These are phyloP conservation scores for Gloeopeniophorella convolvens DNA, from an alignment of 768 basidiomycete species.

Conservation along the genomic window DNA sequence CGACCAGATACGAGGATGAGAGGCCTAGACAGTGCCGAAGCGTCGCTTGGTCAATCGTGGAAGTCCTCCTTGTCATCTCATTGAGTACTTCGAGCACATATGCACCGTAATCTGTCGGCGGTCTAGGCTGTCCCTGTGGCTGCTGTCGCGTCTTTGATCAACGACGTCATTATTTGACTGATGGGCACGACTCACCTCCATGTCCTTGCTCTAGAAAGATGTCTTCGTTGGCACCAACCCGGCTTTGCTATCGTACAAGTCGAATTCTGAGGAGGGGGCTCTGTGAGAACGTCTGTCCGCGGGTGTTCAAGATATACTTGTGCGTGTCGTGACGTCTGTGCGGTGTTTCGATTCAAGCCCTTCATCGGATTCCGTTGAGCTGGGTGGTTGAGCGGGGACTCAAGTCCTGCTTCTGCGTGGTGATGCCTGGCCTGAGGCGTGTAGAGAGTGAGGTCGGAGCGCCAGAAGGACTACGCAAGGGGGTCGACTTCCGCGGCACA, in stretches of 20 bases:
- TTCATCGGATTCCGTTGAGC: constrained; percentile 14
- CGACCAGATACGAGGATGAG: constrained; percentile 72
- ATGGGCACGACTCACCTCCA: constrained; percentile 11
- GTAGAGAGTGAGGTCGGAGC: constrained; percentile 1
- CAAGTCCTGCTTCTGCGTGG: constrained; percentile 4
- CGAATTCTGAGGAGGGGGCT: constrained; percentile 7
- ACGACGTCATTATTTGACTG: neutral
- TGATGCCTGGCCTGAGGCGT: neutral
- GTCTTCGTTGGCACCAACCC: neutral
- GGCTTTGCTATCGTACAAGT: constrained; percentile 3
- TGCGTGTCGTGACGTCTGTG: constrained; percentile 13
- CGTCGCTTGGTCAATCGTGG: constrained; percentile 51
- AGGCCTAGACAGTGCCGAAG: constrained; percentile 62
- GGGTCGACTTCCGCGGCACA: too few species aligned
- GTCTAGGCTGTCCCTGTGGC: constrained; percentile 8
- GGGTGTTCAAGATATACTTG: constrained; percentile 12
- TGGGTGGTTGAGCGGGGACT: constrained; percentile 6
- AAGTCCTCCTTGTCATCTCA: constrained; percentile 40
- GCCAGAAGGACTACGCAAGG: neutral
- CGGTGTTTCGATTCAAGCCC: constrained; percentile 19
- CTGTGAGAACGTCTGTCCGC: constrained; percentile 22
- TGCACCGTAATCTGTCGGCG: constrained; percentile 52
- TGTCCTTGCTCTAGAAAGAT: neutral
- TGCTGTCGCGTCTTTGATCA: neutral
- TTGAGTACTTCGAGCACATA: constrained; percentile 53